These are phyloP conservation scores for Solanum aculeatissimum DNA, from an alignment of 305 asterid species.

Conservation along the genomic window DNA sequence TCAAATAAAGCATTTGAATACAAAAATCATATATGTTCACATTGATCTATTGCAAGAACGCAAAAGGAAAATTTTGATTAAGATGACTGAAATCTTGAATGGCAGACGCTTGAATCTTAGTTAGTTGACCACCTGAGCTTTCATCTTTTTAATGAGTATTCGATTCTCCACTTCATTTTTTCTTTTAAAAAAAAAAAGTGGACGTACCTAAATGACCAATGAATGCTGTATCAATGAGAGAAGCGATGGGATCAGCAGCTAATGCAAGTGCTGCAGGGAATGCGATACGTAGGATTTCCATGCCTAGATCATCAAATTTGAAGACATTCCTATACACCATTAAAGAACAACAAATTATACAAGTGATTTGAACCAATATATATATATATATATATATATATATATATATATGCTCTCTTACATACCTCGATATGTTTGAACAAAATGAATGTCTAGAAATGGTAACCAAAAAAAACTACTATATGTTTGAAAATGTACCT, in stretches of 20 bases:
- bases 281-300: conserved; percentile 64
- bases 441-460: neutral
- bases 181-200: neutral
- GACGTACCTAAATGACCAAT: conserved; percentile 74
- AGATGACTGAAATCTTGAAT: neutral
- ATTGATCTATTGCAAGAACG: neutral
- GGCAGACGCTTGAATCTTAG: neutral
- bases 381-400: too few species aligned
- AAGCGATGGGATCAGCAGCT: conserved; percentile 96
- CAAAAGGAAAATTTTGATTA: neutral
- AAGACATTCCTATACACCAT: conserved; percentile 34
- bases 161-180: too few species aligned
- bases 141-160: too few species aligned
- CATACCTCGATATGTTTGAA: neutral
- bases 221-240: conserved; percentile 77
- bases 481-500: conserved; percentile 10
- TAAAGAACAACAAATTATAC: neutral
- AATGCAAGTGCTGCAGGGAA: conserved; percentile 90
- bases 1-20: neutral
- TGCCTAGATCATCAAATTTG: conserved; percentile 60
- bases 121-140: neutral
- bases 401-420: neutral
- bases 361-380: neutral
- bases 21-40: neutral
- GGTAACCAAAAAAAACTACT: neutral